Evolutionary conservation across 202 grass and related monocot species (phyloP), one percentile per base, ranked within the genome.

Genomic region (Eragrostis tef): DNA sequence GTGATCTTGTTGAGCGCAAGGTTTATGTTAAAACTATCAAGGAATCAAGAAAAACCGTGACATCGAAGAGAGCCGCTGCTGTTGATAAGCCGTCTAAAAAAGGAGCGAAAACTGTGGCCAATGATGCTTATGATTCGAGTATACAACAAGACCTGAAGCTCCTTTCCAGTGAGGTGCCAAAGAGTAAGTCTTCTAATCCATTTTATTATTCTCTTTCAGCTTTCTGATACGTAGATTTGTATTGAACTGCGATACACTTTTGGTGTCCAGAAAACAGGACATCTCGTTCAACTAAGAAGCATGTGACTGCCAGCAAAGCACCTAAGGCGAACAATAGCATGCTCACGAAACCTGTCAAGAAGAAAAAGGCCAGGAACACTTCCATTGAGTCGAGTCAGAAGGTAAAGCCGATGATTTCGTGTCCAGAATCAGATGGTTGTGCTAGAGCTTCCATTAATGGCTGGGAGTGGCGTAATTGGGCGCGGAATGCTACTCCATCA

Each of bases 391-490:
- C 86, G 51, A 85, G 65, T 58, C 73, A 70, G 68, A 93, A 84
- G 81, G 64, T 29, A 64, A 88, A 87, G 77, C 79, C 76, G 19
- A 22, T 60, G 42, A 67, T 87, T 81, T 72, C 88, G 59, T 97
- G 88, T 61, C 94, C 94, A 54, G 74, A 83, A 45, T 94, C 92
- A 88, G 90, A 90, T 75, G 92, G 90, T 22, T 98, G 90, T 89
- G 95, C 95, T 82, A 89, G 88, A 74, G 85, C 83, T 88, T 94
- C 92, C 42, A 88, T 94, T 31, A 86, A 64, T 74, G 95, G 95
- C 61, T 98, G 95, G 95, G 92, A 91, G 6, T 98, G 95, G 95
- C 92, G 85, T 83, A 79, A 84, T 62, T 98, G 95, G 95, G 91
- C 88, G 4, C 82, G 84, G 7, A 91, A 86, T 77, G 95, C 95